Evolutionary conservation across 2,329 filamentous ascomycete genomes (phyloP).

Genomic region (Lasiodiplodia hormozganensis): DNA sequence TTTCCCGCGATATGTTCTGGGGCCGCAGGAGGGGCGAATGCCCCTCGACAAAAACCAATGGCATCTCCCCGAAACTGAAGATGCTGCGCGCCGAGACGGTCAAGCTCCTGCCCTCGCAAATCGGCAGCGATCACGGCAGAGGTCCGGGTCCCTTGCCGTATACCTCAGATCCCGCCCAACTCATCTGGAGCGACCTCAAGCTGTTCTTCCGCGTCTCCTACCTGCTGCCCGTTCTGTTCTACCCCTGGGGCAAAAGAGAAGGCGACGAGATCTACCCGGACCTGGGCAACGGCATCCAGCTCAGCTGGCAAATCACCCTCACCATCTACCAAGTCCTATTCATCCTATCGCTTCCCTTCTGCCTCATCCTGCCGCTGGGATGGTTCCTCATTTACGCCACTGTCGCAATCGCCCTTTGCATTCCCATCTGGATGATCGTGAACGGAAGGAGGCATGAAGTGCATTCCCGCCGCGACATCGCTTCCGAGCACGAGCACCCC

Average conservation of each 20-base stretch:
- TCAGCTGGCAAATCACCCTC: constrained; percentile 66
- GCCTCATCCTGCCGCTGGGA: constrained; percentile 54
- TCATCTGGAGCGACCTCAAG: constrained; percentile 35
- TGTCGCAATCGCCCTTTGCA: constrained; percentile 39
- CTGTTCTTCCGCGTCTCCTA: constrained; percentile 33
- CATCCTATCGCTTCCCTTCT: constrained; percentile 63
- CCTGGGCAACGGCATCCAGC: constrained; percentile 61
- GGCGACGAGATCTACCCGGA: constrained; percentile 69
- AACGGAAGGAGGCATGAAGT: constrained; percentile 48
- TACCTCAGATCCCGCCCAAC: constrained; percentile 35
- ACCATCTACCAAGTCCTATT: constrained; percentile 66
- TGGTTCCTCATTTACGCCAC: constrained; percentile 41
- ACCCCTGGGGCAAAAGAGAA: constrained; percentile 31
- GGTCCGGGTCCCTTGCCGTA: constrained; percentile 34
- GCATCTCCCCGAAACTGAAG: constrained; percentile 13
- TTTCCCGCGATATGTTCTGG: constrained; percentile 7
- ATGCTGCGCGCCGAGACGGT: constrained; percentile 19
- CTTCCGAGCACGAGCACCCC: constrained; percentile 43
- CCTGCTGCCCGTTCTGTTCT: constrained; percentile 34
- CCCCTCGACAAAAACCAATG: constrained; percentile 3
- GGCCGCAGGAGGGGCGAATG: background rate
- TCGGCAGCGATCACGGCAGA: constrained; percentile 10
- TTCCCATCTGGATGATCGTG: constrained; percentile 39
- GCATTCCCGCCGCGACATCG: constrained; percentile 63
- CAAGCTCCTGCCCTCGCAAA: constrained; percentile 29